Percentiles rank a stretch among this genome's conserved stretches.
Conservation (phyloP, 441 rosid species). For the Eutrema salsugineum region DNA sequence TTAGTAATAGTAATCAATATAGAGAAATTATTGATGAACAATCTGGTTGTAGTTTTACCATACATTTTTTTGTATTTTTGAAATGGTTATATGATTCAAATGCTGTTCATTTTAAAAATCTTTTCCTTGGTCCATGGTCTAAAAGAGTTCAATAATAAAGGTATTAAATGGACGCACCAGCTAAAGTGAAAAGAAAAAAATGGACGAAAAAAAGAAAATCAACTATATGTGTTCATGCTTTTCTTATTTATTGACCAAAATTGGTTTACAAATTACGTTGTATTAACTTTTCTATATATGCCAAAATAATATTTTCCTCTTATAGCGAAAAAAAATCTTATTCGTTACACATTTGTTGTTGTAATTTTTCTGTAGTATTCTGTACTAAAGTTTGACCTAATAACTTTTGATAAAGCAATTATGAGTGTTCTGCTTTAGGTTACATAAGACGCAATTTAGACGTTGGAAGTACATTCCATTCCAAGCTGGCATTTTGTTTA, state of each 20-base stretch:
- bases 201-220: background rate
- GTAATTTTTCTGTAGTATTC: background rate
- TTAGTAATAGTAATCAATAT: constrained; percentile 20
- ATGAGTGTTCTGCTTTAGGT: constrained; percentile 26
- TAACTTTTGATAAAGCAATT: constrained; percentile 22
- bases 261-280: background rate
- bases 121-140: constrained; percentile 22
- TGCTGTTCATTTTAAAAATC: background rate
- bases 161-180: constrained; percentile 9
- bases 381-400: constrained; percentile 8
- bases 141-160: constrained; percentile 17
- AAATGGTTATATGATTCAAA: constrained; percentile 15
- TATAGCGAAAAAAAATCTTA: background rate
- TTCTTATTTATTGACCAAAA: constrained; percentile 16
- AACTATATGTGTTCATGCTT: constrained; percentile 7
- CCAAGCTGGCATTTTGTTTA: constrained; percentile 6
- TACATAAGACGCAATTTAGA: constrained; percentile 15
- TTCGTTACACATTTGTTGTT: background rate
- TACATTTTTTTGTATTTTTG: background rate
- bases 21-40: constrained; percentile 13
- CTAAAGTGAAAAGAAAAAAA: background rate
- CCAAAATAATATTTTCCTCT: background rate
- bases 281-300: constrained; percentile 1
- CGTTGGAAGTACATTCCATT: constrained; percentile 11
- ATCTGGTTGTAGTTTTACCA: constrained; percentile 6